A percentile compares a stretch with the other conserved stretches of the same genome.
These are phyloP conservation scores for Podosphaera fusca DNA, from an alignment of 2,329 filamentous ascomycete genomes.

Conservation along the genomic window DNA sequence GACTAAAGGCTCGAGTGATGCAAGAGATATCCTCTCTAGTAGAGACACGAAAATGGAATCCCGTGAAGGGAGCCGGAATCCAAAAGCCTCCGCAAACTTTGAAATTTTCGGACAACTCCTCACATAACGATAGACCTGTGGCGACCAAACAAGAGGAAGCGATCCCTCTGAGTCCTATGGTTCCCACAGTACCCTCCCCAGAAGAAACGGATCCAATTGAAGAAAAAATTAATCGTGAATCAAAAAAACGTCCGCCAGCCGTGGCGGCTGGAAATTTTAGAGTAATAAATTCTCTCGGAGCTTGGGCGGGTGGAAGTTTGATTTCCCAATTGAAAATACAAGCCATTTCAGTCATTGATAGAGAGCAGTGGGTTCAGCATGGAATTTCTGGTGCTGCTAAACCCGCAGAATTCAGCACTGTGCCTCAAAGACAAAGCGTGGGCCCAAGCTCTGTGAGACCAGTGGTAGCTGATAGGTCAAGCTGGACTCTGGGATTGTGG, in stretches of 20 bases:
- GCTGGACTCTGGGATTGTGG: conserved; percentile 42
- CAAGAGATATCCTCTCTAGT: conserved; percentile 50
- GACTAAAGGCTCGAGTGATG: conserved; percentile 54
- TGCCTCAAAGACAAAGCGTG: conserved; percentile 41
- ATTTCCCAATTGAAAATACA: conserved; percentile 44
- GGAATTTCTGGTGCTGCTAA: conserved; percentile 38
- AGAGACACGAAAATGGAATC: conserved; percentile 50
- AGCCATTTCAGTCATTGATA: conserved; percentile 45
- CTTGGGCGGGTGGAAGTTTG: conserved; percentile 54
- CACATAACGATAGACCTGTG: conserved; percentile 3
- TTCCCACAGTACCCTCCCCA: conserved; percentile 12
- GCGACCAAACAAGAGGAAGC: conserved; percentile 4
- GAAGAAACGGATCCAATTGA: conserved; percentile 35
- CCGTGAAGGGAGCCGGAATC: conserved; percentile 45
- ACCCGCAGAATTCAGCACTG: conserved; percentile 28
- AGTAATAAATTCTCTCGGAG: conserved; percentile 43
- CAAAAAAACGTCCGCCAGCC: conserved; percentile 18
- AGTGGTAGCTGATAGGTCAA: conserved; percentile 19
- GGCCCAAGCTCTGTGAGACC: conserved; percentile 27
- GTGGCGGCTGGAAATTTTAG: conserved; percentile 34
- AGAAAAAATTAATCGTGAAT: conserved; percentile 27
- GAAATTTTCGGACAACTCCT: conserved; percentile 8
- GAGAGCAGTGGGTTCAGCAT: conserved; percentile 47
- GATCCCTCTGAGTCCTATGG: not conserved
- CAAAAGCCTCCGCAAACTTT: conserved; percentile 23